phyloP scores from a whole-genome alignment of 371 early-diverging fungal species.

The Mortierella sp. region DNA sequence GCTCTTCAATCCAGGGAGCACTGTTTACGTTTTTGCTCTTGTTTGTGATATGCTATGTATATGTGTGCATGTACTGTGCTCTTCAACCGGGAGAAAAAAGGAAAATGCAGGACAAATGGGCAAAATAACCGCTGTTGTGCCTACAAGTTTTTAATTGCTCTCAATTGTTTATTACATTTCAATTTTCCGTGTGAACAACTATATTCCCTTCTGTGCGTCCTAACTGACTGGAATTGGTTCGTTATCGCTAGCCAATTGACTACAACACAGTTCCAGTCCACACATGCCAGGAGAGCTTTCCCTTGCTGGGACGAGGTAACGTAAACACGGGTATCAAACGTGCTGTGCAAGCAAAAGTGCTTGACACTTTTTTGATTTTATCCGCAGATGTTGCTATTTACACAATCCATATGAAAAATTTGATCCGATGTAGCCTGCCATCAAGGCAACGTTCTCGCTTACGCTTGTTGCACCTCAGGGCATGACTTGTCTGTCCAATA shows the following conservation, averaged over 20 bases:
- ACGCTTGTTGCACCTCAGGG: slow-evolving; percentile 79
- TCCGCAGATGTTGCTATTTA: background rate
- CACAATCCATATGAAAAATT: background rate
- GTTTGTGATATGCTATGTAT: background rate
- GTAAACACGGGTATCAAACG: background rate
- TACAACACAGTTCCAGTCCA: slow-evolving; percentile 94
- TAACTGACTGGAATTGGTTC: background rate
- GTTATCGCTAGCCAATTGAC: slow-evolving; percentile 62
- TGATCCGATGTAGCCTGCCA: slow-evolving; percentile 65
- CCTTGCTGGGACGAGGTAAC: slow-evolving; percentile 93
- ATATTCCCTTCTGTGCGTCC: background rate
- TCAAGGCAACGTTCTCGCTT: slow-evolving; percentile 92
- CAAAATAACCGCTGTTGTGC: background rate
- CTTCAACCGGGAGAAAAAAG: background rate
- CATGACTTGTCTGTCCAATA: slow-evolving; percentile 88
- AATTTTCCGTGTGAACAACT: slow-evolving; percentile 3
- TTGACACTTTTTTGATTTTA: background rate
- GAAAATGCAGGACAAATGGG: background rate
- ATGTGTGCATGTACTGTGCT: background rate
- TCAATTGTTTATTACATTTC: slow-evolving; percentile 2
- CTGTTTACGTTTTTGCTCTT: background rate
- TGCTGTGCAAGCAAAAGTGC: background rate
- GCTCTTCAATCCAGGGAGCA: background rate
- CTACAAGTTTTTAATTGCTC: background rate
- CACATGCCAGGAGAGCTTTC: slow-evolving; percentile 89